Percentiles rank a stretch among this genome's conserved stretches.
Conservation (phyloP, 2,329 filamentous ascomycete genomes). For the Cytospora piceae region DNA sequence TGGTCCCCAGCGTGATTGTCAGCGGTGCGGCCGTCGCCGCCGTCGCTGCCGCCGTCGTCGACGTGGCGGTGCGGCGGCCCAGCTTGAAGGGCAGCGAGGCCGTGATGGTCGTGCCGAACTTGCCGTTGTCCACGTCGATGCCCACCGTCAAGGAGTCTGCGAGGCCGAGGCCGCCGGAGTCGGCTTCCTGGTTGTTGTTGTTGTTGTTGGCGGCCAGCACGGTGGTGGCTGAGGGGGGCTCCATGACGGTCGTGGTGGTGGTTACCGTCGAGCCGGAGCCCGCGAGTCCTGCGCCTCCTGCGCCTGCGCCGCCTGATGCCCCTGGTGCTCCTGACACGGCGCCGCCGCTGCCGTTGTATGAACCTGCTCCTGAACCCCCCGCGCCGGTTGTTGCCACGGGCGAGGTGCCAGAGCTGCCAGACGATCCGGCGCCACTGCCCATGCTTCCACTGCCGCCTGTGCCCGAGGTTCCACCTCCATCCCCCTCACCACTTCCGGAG, state of each 20-base stretch:
- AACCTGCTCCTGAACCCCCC: neutral
- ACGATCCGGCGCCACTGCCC: neutral
- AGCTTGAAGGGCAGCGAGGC: conserved; percentile 19
- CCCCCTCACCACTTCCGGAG: neutral
- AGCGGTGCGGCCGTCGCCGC: neutral
- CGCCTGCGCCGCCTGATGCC: neutral
- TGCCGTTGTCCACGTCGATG: conserved; percentile 25
- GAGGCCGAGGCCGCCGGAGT: neutral
- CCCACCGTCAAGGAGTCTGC: conserved; percentile 15
- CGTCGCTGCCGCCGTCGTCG: neutral
- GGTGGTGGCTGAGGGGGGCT: neutral
- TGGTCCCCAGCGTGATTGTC: conserved; percentile 20
- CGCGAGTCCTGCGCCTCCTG: neutral
- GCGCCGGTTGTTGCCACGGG: neutral
- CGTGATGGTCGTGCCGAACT: conserved; percentile 26
- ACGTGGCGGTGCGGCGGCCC: conserved; percentile 19
- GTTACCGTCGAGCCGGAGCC: neutral
- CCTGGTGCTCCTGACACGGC: neutral
- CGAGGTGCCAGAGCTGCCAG: neutral
- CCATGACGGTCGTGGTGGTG: too few species aligned
- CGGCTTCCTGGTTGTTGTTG: neutral
- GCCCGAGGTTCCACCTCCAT: neutral
- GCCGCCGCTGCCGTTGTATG: neutral
- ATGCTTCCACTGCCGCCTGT: neutral
- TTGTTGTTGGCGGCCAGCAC: neutral